Conservation (phyloP, 305 asterid genomes). For the Fraxinus paxiana region DNA sequence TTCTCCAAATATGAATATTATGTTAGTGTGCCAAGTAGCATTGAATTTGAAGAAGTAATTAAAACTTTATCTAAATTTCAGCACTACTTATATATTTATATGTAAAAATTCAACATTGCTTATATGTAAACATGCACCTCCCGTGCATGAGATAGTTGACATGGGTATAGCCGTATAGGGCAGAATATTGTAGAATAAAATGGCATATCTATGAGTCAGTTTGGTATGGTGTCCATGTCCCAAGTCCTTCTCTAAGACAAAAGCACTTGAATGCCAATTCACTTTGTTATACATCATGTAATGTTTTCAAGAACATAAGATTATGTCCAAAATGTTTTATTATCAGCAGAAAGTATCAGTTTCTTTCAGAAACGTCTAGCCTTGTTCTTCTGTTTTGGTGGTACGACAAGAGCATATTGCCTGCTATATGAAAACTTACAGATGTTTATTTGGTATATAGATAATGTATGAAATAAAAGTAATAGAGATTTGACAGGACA, state of each 20-base stretch:
- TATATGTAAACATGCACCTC: neutral
- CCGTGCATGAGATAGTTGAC: neutral
- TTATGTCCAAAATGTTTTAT: neutral
- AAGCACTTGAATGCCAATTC: neutral
- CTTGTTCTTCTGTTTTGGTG: neutral
- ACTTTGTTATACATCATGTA: neutral
- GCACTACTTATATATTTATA: neutral
- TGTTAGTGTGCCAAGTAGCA: neutral
- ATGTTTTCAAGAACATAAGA: neutral
- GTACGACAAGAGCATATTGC: neutral
- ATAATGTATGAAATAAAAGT: slow-evolving; percentile 7
- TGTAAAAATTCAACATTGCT: neutral
- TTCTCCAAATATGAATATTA: neutral
- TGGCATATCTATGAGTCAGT: neutral
- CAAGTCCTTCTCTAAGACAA: neutral
- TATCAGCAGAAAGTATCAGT: neutral
- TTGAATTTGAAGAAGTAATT: neutral
- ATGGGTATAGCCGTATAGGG: neutral
- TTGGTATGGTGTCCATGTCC: neutral
- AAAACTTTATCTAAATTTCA: neutral
- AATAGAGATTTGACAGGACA: slow-evolving; percentile 11
- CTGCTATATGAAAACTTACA: neutral
- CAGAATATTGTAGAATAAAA: neutral
- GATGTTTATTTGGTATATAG: neutral
- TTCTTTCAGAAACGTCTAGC: neutral